Evolutionary conservation across 2,329 filamentous ascomycete genomes (phyloP).

Genomic region (Aureobasidium musti): DNA sequence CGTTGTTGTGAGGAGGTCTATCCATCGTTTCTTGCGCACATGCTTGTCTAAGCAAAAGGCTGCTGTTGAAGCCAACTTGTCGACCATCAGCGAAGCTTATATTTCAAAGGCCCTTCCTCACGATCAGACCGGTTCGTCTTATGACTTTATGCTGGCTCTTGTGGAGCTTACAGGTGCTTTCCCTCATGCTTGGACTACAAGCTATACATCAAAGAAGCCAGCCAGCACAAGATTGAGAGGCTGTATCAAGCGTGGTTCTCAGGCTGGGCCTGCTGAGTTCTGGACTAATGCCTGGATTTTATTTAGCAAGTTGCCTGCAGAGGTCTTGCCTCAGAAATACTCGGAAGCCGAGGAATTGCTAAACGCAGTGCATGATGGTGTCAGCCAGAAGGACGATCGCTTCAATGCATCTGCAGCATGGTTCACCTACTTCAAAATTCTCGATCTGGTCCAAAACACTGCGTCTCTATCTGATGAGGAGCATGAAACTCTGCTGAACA

Average conservation of each 20-base stretch:
- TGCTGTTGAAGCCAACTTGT: slow-evolving; percentile 44
- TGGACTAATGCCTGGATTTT: slow-evolving; percentile 71
- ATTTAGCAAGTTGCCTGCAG: slow-evolving; percentile 57
- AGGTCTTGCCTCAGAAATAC: slow-evolving; percentile 56
- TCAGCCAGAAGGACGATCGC: slow-evolving; percentile 73
- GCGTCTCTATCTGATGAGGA: slow-evolving; percentile 47
- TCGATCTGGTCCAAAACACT: slow-evolving; percentile 50
- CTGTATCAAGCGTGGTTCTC: slow-evolving; percentile 81
- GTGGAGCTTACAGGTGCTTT: slow-evolving; percentile 64
- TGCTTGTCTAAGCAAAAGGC: slow-evolving; percentile 52
- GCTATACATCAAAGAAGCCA: slow-evolving; percentile 60
- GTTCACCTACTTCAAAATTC: slow-evolving; percentile 69
- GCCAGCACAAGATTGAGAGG: slow-evolving; percentile 62
- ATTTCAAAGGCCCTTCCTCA: slow-evolving; percentile 72
- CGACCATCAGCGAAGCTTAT: slow-evolving; percentile 66
- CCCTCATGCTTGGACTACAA: slow-evolving; percentile 72
- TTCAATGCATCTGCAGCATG: slow-evolving; percentile 70
- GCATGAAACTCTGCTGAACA: slow-evolving; percentile 48
- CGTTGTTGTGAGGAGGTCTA: slow-evolving; percentile 56
- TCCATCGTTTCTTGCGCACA: slow-evolving; percentile 59
- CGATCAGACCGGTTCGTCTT: slow-evolving; percentile 71
- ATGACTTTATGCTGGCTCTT: slow-evolving; percentile 69
- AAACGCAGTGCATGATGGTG: slow-evolving; percentile 67
- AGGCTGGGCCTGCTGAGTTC: slow-evolving; percentile 69
- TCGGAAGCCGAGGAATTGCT: slow-evolving; percentile 64